Conservation (phyloP, 441 rosid species). For the Lepidium campestre region DNA sequence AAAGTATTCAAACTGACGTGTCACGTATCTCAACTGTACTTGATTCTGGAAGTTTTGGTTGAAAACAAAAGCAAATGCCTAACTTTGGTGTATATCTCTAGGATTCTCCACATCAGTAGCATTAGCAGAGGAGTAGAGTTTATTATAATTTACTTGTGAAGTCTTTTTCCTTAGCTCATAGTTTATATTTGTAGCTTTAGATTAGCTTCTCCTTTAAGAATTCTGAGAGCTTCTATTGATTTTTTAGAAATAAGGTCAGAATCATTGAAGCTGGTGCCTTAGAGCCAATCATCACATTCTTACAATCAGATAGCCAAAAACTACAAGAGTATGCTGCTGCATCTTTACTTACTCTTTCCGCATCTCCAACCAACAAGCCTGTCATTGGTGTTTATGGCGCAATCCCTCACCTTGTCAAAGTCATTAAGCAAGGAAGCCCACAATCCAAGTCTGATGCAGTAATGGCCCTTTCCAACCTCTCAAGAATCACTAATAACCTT, state of each 20-base stretch:
- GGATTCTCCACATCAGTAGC: too few relatives aligned
- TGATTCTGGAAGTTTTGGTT: not conserved
- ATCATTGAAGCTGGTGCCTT: constrained; percentile 83
- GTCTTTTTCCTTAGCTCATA: not conserved
- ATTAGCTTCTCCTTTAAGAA: not conserved
- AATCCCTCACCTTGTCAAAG: constrained; percentile 55
- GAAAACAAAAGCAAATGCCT: not conserved
- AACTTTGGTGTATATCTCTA: too few relatives aligned
- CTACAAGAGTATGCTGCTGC: constrained; percentile 75
- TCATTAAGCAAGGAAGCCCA: constrained; percentile 53
- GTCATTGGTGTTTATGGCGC: constrained; percentile 63
- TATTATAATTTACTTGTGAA: not conserved
- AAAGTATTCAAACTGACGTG: not conserved
- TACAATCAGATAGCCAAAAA: constrained; percentile 46
- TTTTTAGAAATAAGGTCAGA: constrained; percentile 70
- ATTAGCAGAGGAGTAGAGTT: too few relatives aligned
- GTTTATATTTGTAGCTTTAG: not conserved
- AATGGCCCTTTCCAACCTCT: constrained; percentile 69
- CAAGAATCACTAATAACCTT: constrained; percentile 46
- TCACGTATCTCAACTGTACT: not conserved
- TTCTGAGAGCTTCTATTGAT: not conserved
- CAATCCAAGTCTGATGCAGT: constrained; percentile 56
- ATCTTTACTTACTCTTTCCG: constrained; percentile 73
- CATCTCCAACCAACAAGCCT: constrained; percentile 67
- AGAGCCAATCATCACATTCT: constrained; percentile 59